Conservation (phyloP, 495 filamentous ascomycete genomes). For the Stereocaulon alpinum region DNA sequence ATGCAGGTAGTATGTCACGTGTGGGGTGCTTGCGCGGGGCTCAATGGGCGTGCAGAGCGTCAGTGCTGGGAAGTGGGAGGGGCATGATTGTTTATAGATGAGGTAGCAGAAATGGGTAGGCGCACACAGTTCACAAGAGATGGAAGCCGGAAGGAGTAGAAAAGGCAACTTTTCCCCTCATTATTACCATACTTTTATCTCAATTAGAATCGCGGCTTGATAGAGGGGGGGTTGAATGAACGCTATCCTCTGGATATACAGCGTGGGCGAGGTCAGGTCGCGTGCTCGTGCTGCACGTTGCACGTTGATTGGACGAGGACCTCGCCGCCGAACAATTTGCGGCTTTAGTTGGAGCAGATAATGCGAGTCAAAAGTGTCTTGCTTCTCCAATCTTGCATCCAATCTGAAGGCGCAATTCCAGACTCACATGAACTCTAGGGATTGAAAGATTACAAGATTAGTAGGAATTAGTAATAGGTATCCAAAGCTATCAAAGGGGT, state of each 20-base stretch:
- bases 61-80: background rate
- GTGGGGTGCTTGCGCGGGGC: background rate
- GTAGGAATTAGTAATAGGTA: too few species aligned
- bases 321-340: background rate
- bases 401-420: too few species aligned
- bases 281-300: slow-evolving; percentile 8
- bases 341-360: background rate
- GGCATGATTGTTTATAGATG: background rate
- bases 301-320: slow-evolving; percentile 5
- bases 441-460: too few species aligned
- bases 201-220: background rate
- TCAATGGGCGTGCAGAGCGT: background rate
- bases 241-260: background rate
- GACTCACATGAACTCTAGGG: too few species aligned
- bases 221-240: slow-evolving; percentile 1
- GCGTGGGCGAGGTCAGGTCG: slow-evolving; percentile 2
- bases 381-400: too few species aligned
- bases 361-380: background rate
- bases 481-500: too few species aligned
- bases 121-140: background rate
- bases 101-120: background rate
- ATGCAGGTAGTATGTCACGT: slow-evolving; percentile 4
- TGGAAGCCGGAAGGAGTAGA: background rate
- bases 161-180: background rate
- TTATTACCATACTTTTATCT: background rate